Base-by-base conservation (phyloP, 768 basidiomycete genomes). In the Trametes meyenii region DNA sequence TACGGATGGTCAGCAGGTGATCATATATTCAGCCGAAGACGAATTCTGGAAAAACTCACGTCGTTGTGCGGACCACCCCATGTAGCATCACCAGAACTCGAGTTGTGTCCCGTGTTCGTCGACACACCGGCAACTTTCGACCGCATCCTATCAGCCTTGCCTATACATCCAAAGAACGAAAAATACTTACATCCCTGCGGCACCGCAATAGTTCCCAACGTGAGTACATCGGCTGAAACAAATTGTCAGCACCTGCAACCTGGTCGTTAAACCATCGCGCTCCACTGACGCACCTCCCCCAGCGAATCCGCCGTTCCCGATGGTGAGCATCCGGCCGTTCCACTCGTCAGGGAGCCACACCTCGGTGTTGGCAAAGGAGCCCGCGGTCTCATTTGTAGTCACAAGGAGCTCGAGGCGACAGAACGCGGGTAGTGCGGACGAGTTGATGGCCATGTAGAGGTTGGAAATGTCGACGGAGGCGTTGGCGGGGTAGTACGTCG, bases 311-410 rank as follows among this genome's bases (percentile, higher is more conserved):
- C 67, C 70, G 40, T 71, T 71, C 4, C 71, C 71, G 12, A 69
- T 24, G 10, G 59, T 65, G 12, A 72, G 52, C 43, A 69, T 67
- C 2, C 71, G 63, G n/a, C 69, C 67, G 39, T 70, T 68, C 70
- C 69, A 72, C 2, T 55, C 56, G 26, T 69, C 68, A 16, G 73
- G 73, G 16, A 74, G 67, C 73, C 73, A 74, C 14, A 69, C 66
- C 48, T 72, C 73, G 7, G 69, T 64, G 44, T 55, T 45, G 12
- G 65, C 62, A 0, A 58, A 65, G 17, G 61, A 63, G n/a, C 64
- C 62, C 0, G 69, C 65, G n/a, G 70, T 66, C 1, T 65, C 29
- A 23, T 69, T 69, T 3, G 68, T 71, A 11, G 62, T 67, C 24
- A 71, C 59, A 16, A 55, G 46, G n/a, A 68, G 63, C 53, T 71